Evolutionary conservation across 2,329 filamentous ascomycete genomes (phyloP).

Genomic region (Colletotrichum liaoningense): DNA sequence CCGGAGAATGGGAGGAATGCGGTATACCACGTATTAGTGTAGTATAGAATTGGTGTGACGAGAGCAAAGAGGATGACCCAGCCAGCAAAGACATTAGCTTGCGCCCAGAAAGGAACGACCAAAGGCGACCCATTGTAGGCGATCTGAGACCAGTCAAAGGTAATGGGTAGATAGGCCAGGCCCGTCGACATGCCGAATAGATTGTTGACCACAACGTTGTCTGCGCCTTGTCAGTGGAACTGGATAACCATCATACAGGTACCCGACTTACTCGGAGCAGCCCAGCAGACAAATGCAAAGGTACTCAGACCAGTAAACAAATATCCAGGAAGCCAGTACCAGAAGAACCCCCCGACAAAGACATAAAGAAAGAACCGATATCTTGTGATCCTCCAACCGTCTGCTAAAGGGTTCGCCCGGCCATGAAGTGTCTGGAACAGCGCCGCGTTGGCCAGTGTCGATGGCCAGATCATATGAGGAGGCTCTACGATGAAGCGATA

Average conservation of each 20-base stretch:
- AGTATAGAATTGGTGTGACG: constrained; percentile 69
- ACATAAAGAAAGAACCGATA: constrained; percentile 50
- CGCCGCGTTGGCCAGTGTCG: constrained; percentile 55
- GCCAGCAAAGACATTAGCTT: constrained; percentile 71
- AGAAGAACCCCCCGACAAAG: constrained; percentile 55
- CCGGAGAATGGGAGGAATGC: constrained; percentile 66
- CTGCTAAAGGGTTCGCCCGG: constrained; percentile 47
- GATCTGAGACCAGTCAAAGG: constrained; percentile 45
- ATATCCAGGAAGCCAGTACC: constrained; percentile 60
- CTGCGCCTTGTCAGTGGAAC: background rate
- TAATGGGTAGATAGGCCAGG: constrained; percentile 43
- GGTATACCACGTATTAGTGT: constrained; percentile 67
- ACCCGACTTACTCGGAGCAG: constrained; percentile 45
- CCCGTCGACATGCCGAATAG: constrained; percentile 62
- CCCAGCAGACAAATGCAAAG: constrained; percentile 61
- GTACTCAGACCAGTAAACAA: constrained; percentile 55
- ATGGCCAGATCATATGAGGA: constrained; percentile 59
- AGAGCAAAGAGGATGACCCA: constrained; percentile 67
- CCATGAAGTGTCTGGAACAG: constrained; percentile 55
- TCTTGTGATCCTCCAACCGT: constrained; percentile 49
- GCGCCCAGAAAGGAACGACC: constrained; percentile 66
- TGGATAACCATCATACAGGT: constrained; percentile 35
- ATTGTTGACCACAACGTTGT: constrained; percentile 77
- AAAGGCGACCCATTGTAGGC: constrained; percentile 48
- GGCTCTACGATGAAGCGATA: constrained; percentile 58